Conservation (phyloP, 305 asterid species). For the Solanum aculeatissimum region DNA sequence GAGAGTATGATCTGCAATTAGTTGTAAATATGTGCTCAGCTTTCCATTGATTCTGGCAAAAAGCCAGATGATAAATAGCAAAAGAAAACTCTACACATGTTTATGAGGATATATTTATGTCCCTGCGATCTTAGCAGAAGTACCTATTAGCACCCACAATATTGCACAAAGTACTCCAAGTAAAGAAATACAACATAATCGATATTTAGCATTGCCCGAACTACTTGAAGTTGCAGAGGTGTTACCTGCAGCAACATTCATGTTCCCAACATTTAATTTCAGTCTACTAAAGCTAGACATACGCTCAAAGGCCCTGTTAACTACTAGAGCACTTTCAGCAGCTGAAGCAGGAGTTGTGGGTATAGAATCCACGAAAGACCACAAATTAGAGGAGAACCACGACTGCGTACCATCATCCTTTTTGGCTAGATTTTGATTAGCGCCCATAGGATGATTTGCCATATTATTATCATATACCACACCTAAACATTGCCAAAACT, state of each 20-base stretch:
- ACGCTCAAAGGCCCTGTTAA: conserved; percentile 47
- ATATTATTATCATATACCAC: conserved; percentile 24
- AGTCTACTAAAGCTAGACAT: conserved; percentile 68
- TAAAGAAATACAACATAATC: conserved; percentile 45
- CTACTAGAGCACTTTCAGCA: conserved; percentile 48
- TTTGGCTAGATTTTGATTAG: conserved; percentile 26
- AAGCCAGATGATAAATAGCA: conserved; percentile 3
- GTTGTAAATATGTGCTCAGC: background rate
- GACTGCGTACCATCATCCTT: conserved; percentile 49
- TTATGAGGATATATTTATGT: conserved; percentile 8
- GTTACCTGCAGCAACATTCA: conserved; percentile 40
- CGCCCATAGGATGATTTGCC: conserved; percentile 29
- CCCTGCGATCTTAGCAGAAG: conserved; percentile 11
- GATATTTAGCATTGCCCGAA: conserved; percentile 28
- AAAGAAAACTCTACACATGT: conserved; percentile 10
- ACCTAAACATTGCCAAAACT: conserved; percentile 63
- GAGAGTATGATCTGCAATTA: background rate
- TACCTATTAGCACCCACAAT: conserved; percentile 52
- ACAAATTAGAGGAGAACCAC: conserved; percentile 60
- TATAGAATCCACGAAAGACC: conserved; percentile 96
- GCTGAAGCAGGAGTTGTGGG: conserved; percentile 95
- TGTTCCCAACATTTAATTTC: conserved; percentile 31
- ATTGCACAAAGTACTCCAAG: conserved; percentile 64
- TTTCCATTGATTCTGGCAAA: background rate
- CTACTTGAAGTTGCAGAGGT: conserved; percentile 35